phyloP scores from a whole-genome alignment of 2,329 filamentous ascomycete genomes.

The Cladophialophora immunda region DNA sequence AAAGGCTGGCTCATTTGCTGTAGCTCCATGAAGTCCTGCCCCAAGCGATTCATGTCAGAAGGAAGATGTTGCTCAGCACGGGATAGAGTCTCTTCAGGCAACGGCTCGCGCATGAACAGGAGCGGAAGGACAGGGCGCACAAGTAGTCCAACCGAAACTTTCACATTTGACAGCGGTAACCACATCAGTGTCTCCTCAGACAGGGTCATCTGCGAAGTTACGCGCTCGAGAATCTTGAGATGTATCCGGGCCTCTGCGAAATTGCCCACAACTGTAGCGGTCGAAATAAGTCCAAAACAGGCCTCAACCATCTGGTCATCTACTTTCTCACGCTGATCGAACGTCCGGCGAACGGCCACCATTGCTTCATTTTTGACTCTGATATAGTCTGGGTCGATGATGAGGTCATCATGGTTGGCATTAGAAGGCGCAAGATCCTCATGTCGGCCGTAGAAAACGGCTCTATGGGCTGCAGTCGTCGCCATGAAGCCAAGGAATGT shows the following conservation, averaged over 20 bases:
- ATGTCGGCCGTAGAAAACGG: slow-evolving; percentile 44
- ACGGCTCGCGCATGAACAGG: slow-evolving; percentile 45
- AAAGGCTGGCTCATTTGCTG: slow-evolving; percentile 44
- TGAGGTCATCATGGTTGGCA: slow-evolving; percentile 36
- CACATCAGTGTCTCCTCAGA: slow-evolving; percentile 42
- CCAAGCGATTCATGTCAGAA: slow-evolving; percentile 42
- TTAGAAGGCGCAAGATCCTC: slow-evolving; percentile 39
- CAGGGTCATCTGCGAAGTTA: slow-evolving; percentile 50
- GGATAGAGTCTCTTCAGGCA: slow-evolving; percentile 42
- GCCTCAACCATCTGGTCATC: slow-evolving; percentile 49
- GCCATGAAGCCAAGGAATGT: slow-evolving; percentile 52
- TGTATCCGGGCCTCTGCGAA: slow-evolving; percentile 52
- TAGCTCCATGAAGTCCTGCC: slow-evolving; percentile 44
- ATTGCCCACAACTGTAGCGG: slow-evolving; percentile 50
- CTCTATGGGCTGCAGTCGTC: slow-evolving; percentile 51
- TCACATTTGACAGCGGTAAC: slow-evolving; percentile 35
- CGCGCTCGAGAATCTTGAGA: slow-evolving; percentile 43
- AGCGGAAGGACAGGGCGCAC: slow-evolving; percentile 48
- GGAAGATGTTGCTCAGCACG: slow-evolving; percentile 44
- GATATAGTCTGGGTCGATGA: slow-evolving; percentile 49
- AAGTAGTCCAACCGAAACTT: slow-evolving; percentile 47
- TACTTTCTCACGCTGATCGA: slow-evolving; percentile 48
- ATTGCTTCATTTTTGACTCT: slow-evolving; percentile 49
- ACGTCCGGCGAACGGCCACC: slow-evolving; percentile 29
- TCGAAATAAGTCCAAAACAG: slow-evolving; percentile 49